phyloP scores from a whole-genome alignment of 441 rosid genomes.

The Rhodomyrtus psidioides region DNA sequence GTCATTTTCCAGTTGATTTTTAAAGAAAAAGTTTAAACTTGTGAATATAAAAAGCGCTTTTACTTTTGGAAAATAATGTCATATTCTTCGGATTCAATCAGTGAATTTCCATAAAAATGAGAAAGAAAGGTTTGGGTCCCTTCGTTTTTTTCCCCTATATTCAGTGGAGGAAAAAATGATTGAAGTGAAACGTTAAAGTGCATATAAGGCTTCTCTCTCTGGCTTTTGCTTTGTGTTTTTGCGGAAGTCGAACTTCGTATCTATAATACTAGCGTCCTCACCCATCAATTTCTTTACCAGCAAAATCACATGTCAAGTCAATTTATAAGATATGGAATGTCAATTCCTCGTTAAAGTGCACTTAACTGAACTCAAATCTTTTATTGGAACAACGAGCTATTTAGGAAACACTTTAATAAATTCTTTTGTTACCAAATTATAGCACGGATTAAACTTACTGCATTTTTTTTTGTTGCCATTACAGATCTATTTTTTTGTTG shows the following conservation, averaged over 20 bases:
- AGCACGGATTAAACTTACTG: background rate
- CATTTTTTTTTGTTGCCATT: background rate
- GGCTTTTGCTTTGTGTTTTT: no score
- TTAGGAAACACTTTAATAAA: background rate
- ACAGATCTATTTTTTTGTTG: background rate
- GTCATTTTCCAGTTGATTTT: background rate
- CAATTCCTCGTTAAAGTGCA: background rate
- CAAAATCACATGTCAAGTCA: no score
- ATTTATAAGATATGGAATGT: no score
- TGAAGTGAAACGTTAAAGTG: background rate
- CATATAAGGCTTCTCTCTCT: no score
- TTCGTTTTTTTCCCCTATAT: rapidly evolving
- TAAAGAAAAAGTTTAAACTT: background rate
- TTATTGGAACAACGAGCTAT: background rate
- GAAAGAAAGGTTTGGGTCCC: background rate
- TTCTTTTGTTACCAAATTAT: background rate
- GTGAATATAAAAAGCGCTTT: background rate
- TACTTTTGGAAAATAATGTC: background rate
- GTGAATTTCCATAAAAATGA: background rate
- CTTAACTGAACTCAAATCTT: background rate
- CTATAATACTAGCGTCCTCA: no score
- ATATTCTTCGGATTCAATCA: background rate
- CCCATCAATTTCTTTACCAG: no score
- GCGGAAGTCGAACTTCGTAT: no score
- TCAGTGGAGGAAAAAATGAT: background rate